Base-by-base conservation (phyloP, 2,329 filamentous ascomycete genomes). In the Pseudohalonectria lignicola region DNA sequence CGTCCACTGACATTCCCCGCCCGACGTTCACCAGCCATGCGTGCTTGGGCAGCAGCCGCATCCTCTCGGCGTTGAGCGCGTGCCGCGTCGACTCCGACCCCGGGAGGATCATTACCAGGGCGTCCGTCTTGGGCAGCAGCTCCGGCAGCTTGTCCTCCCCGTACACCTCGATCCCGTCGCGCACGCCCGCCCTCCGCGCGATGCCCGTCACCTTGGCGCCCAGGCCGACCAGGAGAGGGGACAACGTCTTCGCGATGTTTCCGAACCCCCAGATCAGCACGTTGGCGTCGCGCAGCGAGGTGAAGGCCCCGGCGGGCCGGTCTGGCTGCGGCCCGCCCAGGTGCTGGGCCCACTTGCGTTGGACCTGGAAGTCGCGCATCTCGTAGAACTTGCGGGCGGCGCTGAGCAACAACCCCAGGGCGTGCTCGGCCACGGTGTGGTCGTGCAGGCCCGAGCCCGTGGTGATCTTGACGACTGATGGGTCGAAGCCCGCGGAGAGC, bases 181-280 rank as follows among this genome's bases (percentile, higher is more conserved):
- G 63, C 12, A 81, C 71, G 8, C 78, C 76, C 1, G 64, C 49
- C 8, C 50, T 53, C 11, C 76, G 62, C 11, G 78, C 78, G 2
- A 82, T 53, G 37, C 78, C 78, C 26, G 54, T 61, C 13, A 82
- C 76, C 1, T 62, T 60, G 10, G 77, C 71, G 18, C 78, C 78
- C 10, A 69, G 56, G 1, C 49, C 48, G 1, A 50, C 52, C 20
- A 69, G 49, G 36, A 50, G 54, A 0, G 64, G 64, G 5, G 60
- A 51, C 18, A 69, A 15, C 0, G 49, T 52, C 55, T 66, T 65
- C 18, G 62, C 66, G 35, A 69, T 69, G 48, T 67, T 69, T 36
- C 66, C 66, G 39, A 64, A 69, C 9, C 66, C 66, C 66, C 66
- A 69, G 37, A 69, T 53, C 25, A 62, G 47, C 8, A 69, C 53